A percentile compares a stretch with the other conserved stretches of the same genome.
These are phyloP conservation scores for Bipolaris victoriae DNA, from an alignment of 2,329 filamentous ascomycete species.

Conservation along the genomic window DNA sequence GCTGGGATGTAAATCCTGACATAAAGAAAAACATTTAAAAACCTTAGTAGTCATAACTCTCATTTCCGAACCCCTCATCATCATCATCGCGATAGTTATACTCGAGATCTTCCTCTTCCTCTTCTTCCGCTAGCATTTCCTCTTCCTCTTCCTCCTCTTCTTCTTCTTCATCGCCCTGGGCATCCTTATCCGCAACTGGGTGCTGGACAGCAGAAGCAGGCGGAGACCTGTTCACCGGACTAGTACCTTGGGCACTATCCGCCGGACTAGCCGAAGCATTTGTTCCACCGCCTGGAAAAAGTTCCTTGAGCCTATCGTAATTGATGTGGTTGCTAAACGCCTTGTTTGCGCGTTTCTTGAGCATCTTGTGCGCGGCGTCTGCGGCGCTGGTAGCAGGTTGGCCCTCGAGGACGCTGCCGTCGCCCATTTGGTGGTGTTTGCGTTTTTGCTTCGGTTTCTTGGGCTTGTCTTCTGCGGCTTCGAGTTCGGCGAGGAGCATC, in stretches of 20 bases:
- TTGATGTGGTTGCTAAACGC: constrained; percentile 55
- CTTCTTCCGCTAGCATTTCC: constrained; percentile 46
- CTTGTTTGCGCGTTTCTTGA: constrained; percentile 51
- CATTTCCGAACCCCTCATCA: constrained; percentile 52
- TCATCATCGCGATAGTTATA: constrained; percentile 52
- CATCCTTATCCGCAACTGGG: constrained; percentile 16
- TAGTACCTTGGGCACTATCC: background rate
- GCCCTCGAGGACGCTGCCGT: constrained; percentile 52
- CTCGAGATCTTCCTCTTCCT: constrained; percentile 49
- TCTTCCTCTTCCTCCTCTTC: constrained; percentile 31
- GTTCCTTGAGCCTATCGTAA: constrained; percentile 53
- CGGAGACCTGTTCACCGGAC: constrained; percentile 11
- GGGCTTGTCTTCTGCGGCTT: constrained; percentile 58
- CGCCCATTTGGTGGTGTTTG: constrained; percentile 47
- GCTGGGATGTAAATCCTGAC: background rate
- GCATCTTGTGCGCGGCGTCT: constrained; percentile 54
- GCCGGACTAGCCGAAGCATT: constrained; percentile 18
- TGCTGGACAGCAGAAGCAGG: constrained; percentile 12
- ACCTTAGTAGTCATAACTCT: constrained; percentile 40
- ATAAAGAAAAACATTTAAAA: background rate
- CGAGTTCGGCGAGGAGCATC: constrained; percentile 72
- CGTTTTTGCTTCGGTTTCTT: constrained; percentile 57
- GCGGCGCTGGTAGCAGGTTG: constrained; percentile 53
- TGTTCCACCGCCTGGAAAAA: constrained; percentile 43
- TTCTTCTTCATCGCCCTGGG: constrained; percentile 29